A percentile compares a stretch with the other conserved stretches of the same genome.
Evolutionary conservation across 768 basidiomycete genomes (phyloP).

Genomic region (Boletus coccyginus): DNA sequence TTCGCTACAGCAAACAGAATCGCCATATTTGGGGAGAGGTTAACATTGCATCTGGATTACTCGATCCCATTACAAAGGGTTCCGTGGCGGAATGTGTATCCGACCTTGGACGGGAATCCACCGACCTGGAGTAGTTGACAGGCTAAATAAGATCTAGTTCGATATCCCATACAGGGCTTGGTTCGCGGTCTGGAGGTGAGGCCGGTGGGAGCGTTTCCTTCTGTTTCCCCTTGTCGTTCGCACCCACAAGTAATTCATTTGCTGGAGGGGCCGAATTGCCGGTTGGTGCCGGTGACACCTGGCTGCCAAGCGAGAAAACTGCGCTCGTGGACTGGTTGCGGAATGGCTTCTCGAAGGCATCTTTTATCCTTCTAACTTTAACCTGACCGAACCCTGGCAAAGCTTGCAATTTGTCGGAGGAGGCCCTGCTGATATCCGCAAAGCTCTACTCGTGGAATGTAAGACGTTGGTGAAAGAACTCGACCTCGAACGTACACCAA

Average conservation of each 20-base stretch:
- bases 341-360: slow-evolving; percentile 89
- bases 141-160: slow-evolving; percentile 51
- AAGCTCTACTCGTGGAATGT: slow-evolving; percentile 61
- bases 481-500: slow-evolving; percentile 62
- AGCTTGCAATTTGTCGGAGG: slow-evolving; percentile 69
- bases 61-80: not conserved
- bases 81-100: not conserved
- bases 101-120: not conserved
- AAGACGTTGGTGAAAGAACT: not conserved
- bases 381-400: slow-evolving; percentile 93
- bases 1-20: not conserved
- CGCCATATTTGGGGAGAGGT: not conserved
- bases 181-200: slow-evolving; percentile 31
- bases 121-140: slow-evolving; percentile 15
- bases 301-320: slow-evolving; percentile 33
- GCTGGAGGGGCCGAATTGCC: not conserved
- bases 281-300: slow-evolving; percentile 10
- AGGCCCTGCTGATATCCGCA: slow-evolving; percentile 71
- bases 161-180: slow-evolving; percentile 73
- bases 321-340: slow-evolving; percentile 59
- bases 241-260: not conserved
- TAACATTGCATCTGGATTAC: not conserved
- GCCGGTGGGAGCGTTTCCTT: slow-evolving; percentile 14
- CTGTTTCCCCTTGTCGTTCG: slow-evolving; percentile 17
- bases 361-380: slow-evolving; percentile 88